Evolutionary conservation across 345 rosid genomes (phyloP), one percentile per base, ranked within the genome.

Genomic region (Odontarrhena argentea): DNA sequence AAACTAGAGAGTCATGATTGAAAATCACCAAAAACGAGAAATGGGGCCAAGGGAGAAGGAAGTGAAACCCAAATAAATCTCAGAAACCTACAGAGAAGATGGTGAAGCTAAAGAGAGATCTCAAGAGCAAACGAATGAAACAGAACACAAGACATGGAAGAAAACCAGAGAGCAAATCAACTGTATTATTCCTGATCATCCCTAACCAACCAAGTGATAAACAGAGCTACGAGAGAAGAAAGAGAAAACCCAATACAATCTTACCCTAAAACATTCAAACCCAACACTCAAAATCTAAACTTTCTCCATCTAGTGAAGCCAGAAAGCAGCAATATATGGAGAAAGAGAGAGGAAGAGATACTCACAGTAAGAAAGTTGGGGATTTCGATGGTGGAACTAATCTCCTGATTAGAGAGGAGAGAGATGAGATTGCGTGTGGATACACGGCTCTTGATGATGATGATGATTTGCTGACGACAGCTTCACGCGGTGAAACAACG

Each of bases 341-440:
- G 35, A 14, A 13, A 35, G 67, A 57, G 54, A 65, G 53, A 40
- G 71, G 52, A 0, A 37, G 13, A 22, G 34, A 37, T 4, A 68
- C 81, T 77, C 59, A 80, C 87, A 74, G 70, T 80, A 67, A 67
- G 69, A 65, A 74, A 78, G 42, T 44, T 70, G 81, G 80, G 71
- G 81, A 81, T 80, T 67, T 84, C 53, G 81, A 62, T 70, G 35
- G 73, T 18, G 64, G 79, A 81, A 28, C 54, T 14, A 63, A 49
- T 59, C 70, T 35, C 6, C 13, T 26, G 52, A 47, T 45, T 45
- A 44, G 58, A 38, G 75, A 73, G 56, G 74, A 72, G 69, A 45
- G 74, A 49, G 55, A 45, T 47, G 40, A 64, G 81, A 49, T 83
- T 61, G 87, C 87, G 88, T 87, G 85, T 80, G 62, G 69, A 69